phyloP scores from a whole-genome alignment of 345 rosid species.

The Adansonia digitata region DNA sequence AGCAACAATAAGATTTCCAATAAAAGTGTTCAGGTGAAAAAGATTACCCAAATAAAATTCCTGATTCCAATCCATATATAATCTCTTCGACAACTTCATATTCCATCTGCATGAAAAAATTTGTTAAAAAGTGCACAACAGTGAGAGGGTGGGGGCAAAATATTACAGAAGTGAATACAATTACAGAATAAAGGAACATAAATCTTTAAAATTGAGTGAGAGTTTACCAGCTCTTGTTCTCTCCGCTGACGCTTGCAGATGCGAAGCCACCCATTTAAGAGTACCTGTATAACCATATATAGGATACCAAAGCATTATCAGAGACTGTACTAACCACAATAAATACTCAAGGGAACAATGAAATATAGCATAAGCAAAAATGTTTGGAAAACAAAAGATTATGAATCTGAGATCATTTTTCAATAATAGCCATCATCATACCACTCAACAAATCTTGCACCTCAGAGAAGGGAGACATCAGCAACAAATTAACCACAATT shows the following conservation, averaged over 20 bases:
- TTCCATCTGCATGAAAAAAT: slow-evolving; percentile 54
- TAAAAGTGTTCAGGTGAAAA: slow-evolving; percentile 6
- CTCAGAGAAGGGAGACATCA: not conserved
- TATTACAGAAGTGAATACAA: not conserved
- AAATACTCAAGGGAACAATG: not conserved
- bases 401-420: not conserved
- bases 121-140: not conserved
- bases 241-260: slow-evolving; percentile 71
- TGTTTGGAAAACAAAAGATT: not conserved
- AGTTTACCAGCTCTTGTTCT: slow-evolving; percentile 73
- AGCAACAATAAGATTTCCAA: not conserved
- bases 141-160: slow-evolving; percentile 6
- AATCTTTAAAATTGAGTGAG: not conserved
- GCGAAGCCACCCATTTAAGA: slow-evolving; percentile 90
- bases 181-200: not conserved
- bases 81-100: slow-evolving; percentile 99
- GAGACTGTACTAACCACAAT: not conserved
- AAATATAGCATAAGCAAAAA: not conserved
- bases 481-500: not conserved
- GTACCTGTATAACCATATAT: slow-evolving; percentile 39
- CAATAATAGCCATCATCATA: not conserved
- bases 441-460: not conserved
- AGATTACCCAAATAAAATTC: slow-evolving; percentile 84
- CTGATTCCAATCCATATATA: slow-evolving; percentile 93
- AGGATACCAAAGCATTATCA: slow-evolving; percentile 17